Conservation (phyloP, 1,139 yeast genomes). For the Geotrichum fermentans region DNA sequence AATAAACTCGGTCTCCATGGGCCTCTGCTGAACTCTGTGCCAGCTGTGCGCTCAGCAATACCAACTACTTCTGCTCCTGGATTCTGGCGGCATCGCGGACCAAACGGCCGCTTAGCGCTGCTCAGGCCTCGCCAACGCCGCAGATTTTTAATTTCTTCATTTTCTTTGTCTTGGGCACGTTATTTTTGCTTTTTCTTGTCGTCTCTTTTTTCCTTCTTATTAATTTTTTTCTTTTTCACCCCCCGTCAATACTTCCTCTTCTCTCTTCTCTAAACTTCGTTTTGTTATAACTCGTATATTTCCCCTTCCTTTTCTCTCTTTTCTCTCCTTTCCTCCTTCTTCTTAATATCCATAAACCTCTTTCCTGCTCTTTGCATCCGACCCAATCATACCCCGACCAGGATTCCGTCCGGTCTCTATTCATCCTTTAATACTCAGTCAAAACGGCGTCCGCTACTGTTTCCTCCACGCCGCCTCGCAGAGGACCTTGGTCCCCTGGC, state of each 20-base stretch:
- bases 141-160: neutral
- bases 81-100: too few relatives aligned
- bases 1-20: too few relatives aligned
- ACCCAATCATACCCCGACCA: neutral
- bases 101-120: too few relatives aligned
- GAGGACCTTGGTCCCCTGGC: slow-evolving; percentile 90
- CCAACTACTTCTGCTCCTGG: too few relatives aligned
- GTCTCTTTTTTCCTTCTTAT: neutral
- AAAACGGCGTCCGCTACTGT: slow-evolving; percentile 12
- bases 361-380: neutral
- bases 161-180: neutral
- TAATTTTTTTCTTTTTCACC: slow-evolving; percentile 4
- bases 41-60: too few relatives aligned
- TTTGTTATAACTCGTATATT: neutral
- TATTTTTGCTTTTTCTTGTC: neutral
- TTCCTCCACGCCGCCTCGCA: slow-evolving; percentile 30
- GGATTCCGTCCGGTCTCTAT: slow-evolving; percentile 3
- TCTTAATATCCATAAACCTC: neutral
- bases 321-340: neutral
- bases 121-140: too few relatives aligned
- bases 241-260: neutral
- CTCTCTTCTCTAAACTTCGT: neutral
- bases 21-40: too few relatives aligned
- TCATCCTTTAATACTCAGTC: neutral
- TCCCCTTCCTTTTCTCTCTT: neutral